Evolutionary conservation across 306 rosid genomes (phyloP).

Genomic region (Trifolium pratense): DNA sequence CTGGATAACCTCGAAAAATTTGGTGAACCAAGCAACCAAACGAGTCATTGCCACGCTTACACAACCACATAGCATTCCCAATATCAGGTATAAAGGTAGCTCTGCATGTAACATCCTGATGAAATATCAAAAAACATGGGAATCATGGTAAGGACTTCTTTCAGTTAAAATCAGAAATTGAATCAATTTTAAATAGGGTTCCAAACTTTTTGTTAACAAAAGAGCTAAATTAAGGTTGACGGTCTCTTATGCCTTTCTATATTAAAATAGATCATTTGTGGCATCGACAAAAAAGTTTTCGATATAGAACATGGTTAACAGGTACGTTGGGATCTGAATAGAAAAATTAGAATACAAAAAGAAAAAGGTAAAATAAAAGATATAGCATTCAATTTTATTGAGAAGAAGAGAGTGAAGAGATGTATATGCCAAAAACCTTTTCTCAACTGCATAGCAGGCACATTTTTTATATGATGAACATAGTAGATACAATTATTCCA

Average conservation of each 20-base stretch:
- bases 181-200: not conserved
- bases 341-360: too few relatives aligned
- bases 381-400: too few relatives aligned
- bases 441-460: too few relatives aligned
- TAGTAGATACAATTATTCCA: too few relatives aligned
- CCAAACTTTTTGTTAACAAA: not conserved
- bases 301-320: too few relatives aligned
- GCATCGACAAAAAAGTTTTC: too few relatives aligned
- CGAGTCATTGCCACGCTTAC: slow-evolving; percentile 90
- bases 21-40: slow-evolving; percentile 84
- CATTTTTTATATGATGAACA: too few relatives aligned
- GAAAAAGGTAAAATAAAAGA: too few relatives aligned
- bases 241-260: not conserved
- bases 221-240: not conserved
- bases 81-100: slow-evolving; percentile 87
- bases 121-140: slow-evolving; percentile 29
- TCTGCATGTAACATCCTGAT: slow-evolving; percentile 65
- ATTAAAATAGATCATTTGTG: not conserved
- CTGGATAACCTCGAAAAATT: slow-evolving; percentile 72
- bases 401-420: too few relatives aligned
- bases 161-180: not conserved
- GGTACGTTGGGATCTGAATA: too few relatives aligned
- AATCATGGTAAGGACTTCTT: not conserved
- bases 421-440: too few relatives aligned
- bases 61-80: slow-evolving; percentile 98